phyloP scores from a whole-genome alignment of 352 stramenopile genomes.

The Hyaloperonospora brassicae region DNA sequence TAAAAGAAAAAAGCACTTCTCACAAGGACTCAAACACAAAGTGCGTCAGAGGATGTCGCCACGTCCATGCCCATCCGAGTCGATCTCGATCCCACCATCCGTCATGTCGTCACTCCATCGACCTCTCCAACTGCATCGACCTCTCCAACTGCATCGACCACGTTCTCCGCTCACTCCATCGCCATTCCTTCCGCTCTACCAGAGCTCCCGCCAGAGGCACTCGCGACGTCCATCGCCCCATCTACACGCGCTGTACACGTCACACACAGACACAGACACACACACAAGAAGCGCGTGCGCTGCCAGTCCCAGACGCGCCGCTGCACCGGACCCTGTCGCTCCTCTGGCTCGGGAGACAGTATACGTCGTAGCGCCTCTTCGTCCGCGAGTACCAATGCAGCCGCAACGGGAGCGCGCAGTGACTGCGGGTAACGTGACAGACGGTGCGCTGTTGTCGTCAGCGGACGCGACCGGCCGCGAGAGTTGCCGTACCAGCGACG shows the following conservation, averaged over 20 bases:
- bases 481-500: constrained; percentile 11
- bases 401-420: constrained; percentile 5
- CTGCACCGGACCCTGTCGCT: neutral
- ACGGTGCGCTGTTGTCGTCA: constrained; percentile 31
- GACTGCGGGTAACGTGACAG: constrained; percentile 47
- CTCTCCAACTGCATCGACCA: too few relatives aligned
- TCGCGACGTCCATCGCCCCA: too few relatives aligned
- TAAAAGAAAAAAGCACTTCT: neutral
- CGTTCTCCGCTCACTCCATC: too few relatives aligned
- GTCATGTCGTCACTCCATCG: constrained; percentile 76
- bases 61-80: constrained; percentile 86
- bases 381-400: neutral
- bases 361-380: too few relatives aligned
- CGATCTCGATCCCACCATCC: constrained; percentile 82
- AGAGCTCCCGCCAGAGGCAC: too few relatives aligned
- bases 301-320: too few relatives aligned
- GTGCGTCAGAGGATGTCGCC: constrained; percentile 90
- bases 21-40: constrained; percentile 42
- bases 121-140: too few relatives aligned
- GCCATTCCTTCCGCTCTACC: too few relatives aligned
- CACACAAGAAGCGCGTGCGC: too few relatives aligned
- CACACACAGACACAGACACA: too few relatives aligned
- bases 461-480: constrained; percentile 23
- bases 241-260: too few relatives aligned
- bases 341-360: neutral